Evolutionary conservation across 2,329 filamentous ascomycete genomes (phyloP), one percentile per base, ranked within the genome.

Genomic region (Colletotrichum higginsianum): DNA sequence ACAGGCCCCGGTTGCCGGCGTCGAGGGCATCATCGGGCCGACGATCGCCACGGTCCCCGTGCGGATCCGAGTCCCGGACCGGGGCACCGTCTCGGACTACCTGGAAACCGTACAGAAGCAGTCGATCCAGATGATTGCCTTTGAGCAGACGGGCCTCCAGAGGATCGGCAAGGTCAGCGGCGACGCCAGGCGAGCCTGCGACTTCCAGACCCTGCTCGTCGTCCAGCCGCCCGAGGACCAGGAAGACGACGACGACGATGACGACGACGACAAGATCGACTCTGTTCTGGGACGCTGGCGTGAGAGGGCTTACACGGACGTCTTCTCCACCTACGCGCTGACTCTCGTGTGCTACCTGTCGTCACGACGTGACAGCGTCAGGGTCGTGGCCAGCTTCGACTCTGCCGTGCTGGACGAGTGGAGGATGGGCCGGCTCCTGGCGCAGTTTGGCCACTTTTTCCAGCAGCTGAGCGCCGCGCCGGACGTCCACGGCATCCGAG

Each of bases 1-100:
- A 4, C 73, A 76, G 18, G 73, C 75, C 0, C 62, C 76, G 1
- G 67, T 79, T 2, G 40, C 40, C 4, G 75, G 66, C 0, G 66
- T 79, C 3, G 73, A 76, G 2, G 49, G 38, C 2, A 75, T 78
- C 7, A 15, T 73, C 1, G 78, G 75, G 0, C 75, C 75, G n/a
- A 56, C 67, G 13, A 73, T 78, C 18, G 64, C 71, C 42, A 75
- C 74, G 18, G 49, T 77, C 4, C 75, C 76, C 0, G 74, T 85
- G 12, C 80, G 83, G 2, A 76, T 85, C 2, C 76, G 72, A 5
- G 61, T 84, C 12, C 11, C n/a, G 13, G 9, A 46, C 6, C 75
- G 79, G 86, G 23, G 47, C 23, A 46, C 5, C 38, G 18, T 50
- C 15, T 62, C 35, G 9, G 18, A 23, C 64, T 75, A 67, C 26